These are phyloP conservation scores for Hypoxylon trugodes DNA, from an alignment of 495 filamentous ascomycete species.

Conservation along the genomic window DNA sequence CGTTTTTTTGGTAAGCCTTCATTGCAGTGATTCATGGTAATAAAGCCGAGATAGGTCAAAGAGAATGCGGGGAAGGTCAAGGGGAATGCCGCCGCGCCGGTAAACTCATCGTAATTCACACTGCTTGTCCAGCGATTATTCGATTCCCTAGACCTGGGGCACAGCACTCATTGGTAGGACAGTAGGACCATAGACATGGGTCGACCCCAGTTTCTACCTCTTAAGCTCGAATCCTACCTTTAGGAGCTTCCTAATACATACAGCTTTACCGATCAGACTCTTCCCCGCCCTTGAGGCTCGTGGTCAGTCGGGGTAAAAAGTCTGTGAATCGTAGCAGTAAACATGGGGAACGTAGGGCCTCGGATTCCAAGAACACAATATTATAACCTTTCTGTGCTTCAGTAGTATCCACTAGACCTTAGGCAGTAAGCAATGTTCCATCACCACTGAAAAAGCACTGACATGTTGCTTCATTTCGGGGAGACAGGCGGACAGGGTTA, in stretches of 20 bases:
- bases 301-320: conserved; percentile 17
- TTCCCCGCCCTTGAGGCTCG: conserved; percentile 39
- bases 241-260: conserved; percentile 35
- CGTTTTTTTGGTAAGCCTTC: conserved; percentile 28
- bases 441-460: neutral
- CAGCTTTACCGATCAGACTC: conserved; percentile 20
- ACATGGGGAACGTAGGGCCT: conserved; percentile 7
- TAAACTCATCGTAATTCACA: conserved; percentile 20
- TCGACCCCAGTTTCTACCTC: neutral
- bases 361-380: neutral
- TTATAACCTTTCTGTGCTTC: neutral
- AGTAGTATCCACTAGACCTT: neutral
- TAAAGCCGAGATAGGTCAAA: conserved; percentile 34
- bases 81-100: conserved; percentile 19
- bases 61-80: conserved; percentile 37
- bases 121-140: conserved; percentile 15
- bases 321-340: conserved; percentile 4
- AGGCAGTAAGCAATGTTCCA: neutral
- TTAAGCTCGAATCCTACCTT: conserved; percentile 16
- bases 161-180: conserved; percentile 20
- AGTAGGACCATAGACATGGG: conserved; percentile 9
- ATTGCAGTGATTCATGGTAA: conserved; percentile 15
- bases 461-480: conserved; percentile 8
- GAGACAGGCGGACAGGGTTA: neutral
- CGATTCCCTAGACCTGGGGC: neutral